Conservation (phyloP, 169 alveolate genomes). For the Plasmodium billcollinsi region DNA sequence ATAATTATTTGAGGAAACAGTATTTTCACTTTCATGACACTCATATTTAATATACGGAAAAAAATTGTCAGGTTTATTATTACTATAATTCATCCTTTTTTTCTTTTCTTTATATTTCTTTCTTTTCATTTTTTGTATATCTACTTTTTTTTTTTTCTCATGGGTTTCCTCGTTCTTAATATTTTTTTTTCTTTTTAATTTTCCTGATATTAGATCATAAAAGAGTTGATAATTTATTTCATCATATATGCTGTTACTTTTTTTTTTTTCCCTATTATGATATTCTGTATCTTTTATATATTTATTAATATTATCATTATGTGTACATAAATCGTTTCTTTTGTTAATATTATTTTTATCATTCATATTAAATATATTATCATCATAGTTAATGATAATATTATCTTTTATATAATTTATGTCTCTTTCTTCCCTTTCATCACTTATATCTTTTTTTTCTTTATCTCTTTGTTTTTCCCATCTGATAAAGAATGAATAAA, state of each 20-base stretch:
- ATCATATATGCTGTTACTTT: constrained; percentile 12
- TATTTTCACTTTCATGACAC: not conserved
- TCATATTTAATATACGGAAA: not conserved
- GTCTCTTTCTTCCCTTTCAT: too few species aligned
- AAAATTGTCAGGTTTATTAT: not conserved
- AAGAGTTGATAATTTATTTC: constrained; percentile 24
- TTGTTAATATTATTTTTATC: too few species aligned
- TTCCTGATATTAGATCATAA: constrained; percentile 46
- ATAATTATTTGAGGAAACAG: not conserved
- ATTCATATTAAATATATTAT: too few species aligned
- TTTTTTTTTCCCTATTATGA: not conserved
- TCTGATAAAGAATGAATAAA: constrained; percentile 28
- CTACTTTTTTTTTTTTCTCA: constrained; percentile 1
- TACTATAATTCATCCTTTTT: not conserved
- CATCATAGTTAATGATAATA: too few species aligned
- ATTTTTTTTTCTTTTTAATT: constrained; percentile 10
- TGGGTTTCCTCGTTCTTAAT: not conserved
- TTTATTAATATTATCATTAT: too few species aligned
- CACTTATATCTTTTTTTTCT: constrained; percentile 6
- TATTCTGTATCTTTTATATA: too few species aligned
- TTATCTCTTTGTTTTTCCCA: constrained; percentile 4
- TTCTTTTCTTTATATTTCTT: not conserved
- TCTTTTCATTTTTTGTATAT: not conserved
- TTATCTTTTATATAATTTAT: too few species aligned
- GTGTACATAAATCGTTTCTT: too few species aligned